Base-by-base conservation (phyloP, 208 protist genomes). In the Porcisia deanei region DNA sequence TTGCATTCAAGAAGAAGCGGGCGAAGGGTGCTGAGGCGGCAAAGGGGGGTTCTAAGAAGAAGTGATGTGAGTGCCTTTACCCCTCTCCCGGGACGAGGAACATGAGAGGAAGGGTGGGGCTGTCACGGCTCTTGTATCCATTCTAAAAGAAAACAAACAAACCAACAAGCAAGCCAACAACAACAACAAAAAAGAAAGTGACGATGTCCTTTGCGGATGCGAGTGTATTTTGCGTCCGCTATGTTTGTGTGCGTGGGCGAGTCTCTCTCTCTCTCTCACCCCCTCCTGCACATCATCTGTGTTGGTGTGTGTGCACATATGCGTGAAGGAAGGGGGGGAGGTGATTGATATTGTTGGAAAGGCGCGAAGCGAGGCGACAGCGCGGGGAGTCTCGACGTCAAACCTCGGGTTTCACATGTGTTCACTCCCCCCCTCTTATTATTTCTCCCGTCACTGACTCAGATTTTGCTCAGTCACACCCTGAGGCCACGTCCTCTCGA, bases 1-100 rank as follows among this genome's bases (percentile, higher is more conserved):
- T 97, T 66, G 88, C 86, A 68, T 97, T 95, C 76, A 97, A 97
- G 84, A 85, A 90, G 91, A 94, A 91, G 71, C 90, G 93, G 16
- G 87, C 84, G 20, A 97, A 94, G 79, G 85, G 89, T 22, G 88
- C 88, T 0, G 79, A 83, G 30, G 79, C 77, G 6, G 85, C 49
- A 30, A 85, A 80, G 72, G 75, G 73, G 41, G 79, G 82, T 49
- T 76, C 59, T n/a, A 93, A 91, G 82, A 88, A 90, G 73, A 82
- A 82, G 72, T 86, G 71, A 70, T 1, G 10, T 1, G 25, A 34
- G 20, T 16, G 12, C 16, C 20, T n/a, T 9, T 54, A 8, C 3
- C 22, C 10, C 22, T 7, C 20, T 9, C 20, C 25, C 39, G 47
- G 30, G 30, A 0, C 30, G 30, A 30, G 30, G 30, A 30, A 30